A percentile compares a stretch with the other conserved stretches of the same genome.
Conservation (phyloP, 2,329 filamentous ascomycete species). For the Calonectria henricotiae region DNA sequence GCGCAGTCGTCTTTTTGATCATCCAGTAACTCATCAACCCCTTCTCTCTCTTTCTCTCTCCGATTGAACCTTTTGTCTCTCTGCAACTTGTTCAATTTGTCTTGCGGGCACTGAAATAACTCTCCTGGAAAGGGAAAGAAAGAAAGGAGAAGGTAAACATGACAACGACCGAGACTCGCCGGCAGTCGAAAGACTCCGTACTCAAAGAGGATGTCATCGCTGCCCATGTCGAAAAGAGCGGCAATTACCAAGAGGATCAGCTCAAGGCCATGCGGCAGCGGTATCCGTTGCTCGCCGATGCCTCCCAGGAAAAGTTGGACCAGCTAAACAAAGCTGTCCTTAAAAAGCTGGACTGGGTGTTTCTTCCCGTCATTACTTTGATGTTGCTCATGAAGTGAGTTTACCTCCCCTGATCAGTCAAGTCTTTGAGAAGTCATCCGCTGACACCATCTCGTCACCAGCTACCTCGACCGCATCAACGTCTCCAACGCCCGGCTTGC, state of each 20-base stretch:
- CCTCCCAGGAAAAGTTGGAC: conserved; percentile 41
- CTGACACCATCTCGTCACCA: conserved; percentile 42
- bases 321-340: conserved; percentile 47
- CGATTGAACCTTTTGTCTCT: not conserved
- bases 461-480: conserved; percentile 68
- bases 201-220: not conserved
- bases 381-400: conserved; percentile 52
- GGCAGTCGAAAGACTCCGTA: conserved; percentile 1
- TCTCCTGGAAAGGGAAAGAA: not conserved
- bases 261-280: conserved; percentile 24
- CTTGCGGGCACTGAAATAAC: not conserved
- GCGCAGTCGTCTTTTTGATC: not conserved
- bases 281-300: conserved; percentile 30
- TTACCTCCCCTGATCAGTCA: not conserved
- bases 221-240: not conserved
- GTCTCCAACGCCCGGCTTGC: conserved; percentile 63
- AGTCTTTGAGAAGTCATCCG: not conserved
- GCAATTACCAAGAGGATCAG: not conserved
- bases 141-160: not conserved
- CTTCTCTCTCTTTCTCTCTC: not conserved
- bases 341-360: conserved; percentile 49
- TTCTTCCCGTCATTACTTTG: conserved; percentile 47
- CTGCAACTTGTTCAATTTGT: not conserved
- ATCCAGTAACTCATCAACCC: not conserved
- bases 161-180: not conserved